Conservation (phyloP, 495 filamentous ascomycete genomes). For the Hyaloscypha finlandica region DNA sequence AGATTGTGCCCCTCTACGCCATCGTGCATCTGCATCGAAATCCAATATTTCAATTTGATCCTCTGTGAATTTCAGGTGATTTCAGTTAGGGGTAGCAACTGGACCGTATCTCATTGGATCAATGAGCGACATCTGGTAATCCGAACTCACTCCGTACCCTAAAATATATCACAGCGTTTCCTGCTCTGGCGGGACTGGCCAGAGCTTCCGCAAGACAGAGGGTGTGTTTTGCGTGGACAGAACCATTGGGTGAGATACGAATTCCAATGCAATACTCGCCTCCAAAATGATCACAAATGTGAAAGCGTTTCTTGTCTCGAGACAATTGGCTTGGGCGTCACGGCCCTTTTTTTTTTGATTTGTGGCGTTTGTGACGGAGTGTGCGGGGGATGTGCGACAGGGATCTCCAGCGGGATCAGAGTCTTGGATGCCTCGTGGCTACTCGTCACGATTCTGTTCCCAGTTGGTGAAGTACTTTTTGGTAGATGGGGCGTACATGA, state of each 20-base stretch:
- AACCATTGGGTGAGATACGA: not conserved
- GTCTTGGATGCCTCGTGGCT: not conserved
- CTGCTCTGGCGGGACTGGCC: not conserved
- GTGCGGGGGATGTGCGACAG: not conserved
- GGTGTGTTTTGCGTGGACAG: not conserved
- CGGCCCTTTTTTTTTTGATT: not conserved
- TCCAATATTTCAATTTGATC: not conserved
- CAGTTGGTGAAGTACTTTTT: not conserved
- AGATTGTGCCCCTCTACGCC: not conserved
- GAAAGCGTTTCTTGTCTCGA: not conserved
- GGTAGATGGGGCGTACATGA: too few relatives aligned
- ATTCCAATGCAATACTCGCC: not conserved
- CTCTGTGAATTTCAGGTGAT: not conserved
- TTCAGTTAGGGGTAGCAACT: not conserved
- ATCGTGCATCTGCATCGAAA: not conserved
- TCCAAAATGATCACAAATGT: not conserved
- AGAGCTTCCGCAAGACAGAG: not conserved
- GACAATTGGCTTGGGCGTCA: not conserved
- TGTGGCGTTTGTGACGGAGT: not conserved
- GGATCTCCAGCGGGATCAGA: not conserved
- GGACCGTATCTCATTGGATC: not conserved
- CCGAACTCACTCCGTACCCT: not conserved
- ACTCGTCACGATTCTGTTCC: not conserved
- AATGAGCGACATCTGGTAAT: not conserved
- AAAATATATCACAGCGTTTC: not conserved